A percentile compares a stretch with the other conserved stretches of the same genome.
Evolutionary conservation across 352 stramenopile species (phyloP).

Genomic region (Globisporangium splendens): DNA sequence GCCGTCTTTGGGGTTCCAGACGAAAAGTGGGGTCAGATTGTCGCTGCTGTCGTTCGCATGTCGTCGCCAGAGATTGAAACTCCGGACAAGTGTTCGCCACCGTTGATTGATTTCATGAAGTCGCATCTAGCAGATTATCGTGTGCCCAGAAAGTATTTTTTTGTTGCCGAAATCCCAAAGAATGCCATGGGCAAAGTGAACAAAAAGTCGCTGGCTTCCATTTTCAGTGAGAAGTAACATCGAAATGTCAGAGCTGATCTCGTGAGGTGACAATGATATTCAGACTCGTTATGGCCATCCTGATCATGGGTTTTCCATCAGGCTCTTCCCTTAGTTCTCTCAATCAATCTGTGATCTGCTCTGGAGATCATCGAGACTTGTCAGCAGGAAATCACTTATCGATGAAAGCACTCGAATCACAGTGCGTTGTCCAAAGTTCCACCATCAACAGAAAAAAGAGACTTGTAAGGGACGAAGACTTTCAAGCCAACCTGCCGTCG

Average conservation of each 20-base stretch:
- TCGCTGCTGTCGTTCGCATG: slow-evolving; percentile 59
- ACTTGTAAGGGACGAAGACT: too few species aligned
- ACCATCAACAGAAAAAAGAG: too few species aligned
- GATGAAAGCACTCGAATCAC: too few species aligned
- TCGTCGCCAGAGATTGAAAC: slow-evolving; percentile 8
- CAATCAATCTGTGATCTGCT: too few species aligned
- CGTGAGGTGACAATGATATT: too few species aligned
- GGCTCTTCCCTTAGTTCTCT: too few species aligned
- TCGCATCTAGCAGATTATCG: slow-evolving; percentile 82
- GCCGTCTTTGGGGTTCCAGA: slow-evolving; percentile 84
- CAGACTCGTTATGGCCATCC: too few species aligned
- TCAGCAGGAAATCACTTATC: too few species aligned
- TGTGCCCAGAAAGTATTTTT: slow-evolving; percentile 64
- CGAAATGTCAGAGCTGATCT: background rate
- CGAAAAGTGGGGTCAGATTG: slow-evolving; percentile 82
- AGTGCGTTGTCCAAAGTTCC: too few species aligned
- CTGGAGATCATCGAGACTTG: too few species aligned
- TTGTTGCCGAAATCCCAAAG: slow-evolving; percentile 85
- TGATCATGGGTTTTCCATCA: too few species aligned
- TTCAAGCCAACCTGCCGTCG: too few species aligned
- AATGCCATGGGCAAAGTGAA: slow-evolving; percentile 95
- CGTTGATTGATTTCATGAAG: slow-evolving; percentile 50
- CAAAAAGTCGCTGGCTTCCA: slow-evolving; percentile 82
- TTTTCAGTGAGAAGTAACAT: slow-evolving; percentile 26
- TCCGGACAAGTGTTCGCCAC: slow-evolving; percentile 20